Evolutionary conservation across 2,329 filamentous ascomycete species (phyloP).

Genomic region (Phoma sp.): DNA sequence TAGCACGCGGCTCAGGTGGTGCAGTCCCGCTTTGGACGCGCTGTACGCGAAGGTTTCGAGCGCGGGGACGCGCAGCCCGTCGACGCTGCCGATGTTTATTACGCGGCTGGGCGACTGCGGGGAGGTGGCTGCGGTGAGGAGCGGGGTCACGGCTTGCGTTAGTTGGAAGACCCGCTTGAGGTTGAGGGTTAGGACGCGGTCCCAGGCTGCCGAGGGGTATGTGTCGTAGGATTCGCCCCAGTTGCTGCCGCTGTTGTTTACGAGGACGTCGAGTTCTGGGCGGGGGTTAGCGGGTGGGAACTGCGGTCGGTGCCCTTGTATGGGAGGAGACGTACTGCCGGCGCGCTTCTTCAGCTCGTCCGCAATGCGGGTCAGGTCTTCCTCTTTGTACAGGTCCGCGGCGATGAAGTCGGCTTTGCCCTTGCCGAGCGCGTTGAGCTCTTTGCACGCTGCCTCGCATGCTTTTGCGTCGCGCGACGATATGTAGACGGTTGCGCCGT

Average conservation of each 20-base stretch:
- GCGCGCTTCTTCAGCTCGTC: slow-evolving; percentile 62
- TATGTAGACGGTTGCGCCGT: slow-evolving; percentile 73
- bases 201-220: slow-evolving; percentile 62
- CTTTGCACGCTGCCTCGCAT: slow-evolving; percentile 65
- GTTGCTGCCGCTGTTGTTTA: slow-evolving; percentile 71
- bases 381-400: slow-evolving; percentile 68
- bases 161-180: slow-evolving; percentile 71
- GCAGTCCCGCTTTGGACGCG: slow-evolving; percentile 67
- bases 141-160: slow-evolving; percentile 67
- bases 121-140: slow-evolving; percentile 62
- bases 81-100: slow-evolving; percentile 70
- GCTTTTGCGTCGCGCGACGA: slow-evolving; percentile 68
- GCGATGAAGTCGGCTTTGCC: slow-evolving; percentile 66
- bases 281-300: not conserved
- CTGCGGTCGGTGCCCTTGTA: not conserved
- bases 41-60: slow-evolving; percentile 67
- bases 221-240: slow-evolving; percentile 67
- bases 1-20: slow-evolving; percentile 69
- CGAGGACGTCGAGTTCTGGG: slow-evolving; percentile 63
- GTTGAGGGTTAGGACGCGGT: slow-evolving; percentile 64
- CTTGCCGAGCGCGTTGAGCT: slow-evolving; percentile 61
- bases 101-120: slow-evolving; percentile 60
- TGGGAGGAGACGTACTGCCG: slow-evolving; percentile 39
- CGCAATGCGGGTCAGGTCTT: slow-evolving; percentile 64
- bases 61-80: slow-evolving; percentile 65